Evolutionary conservation across 1,139 yeast genomes (phyloP).

Genomic region (Saccharomyces hybrid): DNA sequence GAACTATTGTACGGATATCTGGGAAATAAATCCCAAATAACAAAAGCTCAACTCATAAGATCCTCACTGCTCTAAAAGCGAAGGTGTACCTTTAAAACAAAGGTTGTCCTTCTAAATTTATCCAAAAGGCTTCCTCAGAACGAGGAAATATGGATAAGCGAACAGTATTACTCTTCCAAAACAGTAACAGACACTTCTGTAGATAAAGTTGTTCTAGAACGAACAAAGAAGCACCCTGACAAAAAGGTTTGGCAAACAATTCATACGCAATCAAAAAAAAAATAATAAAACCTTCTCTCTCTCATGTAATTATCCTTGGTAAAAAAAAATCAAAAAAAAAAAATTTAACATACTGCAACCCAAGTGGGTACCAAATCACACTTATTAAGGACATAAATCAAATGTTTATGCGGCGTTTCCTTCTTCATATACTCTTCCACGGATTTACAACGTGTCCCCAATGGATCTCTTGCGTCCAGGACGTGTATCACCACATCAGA

Average conservation of each 20-base stretch:
- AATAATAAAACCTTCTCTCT: constrained; percentile 5
- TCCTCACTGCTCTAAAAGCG: constrained; percentile 28
- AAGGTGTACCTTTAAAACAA: constrained; percentile 24
- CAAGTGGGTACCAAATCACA: constrained; percentile 98
- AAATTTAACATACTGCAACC: constrained; percentile 85
- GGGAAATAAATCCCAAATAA: constrained; percentile 14
- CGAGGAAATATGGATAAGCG: constrained; percentile 46
- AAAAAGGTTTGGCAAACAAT: constrained; percentile 36
- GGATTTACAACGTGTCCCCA: constrained; percentile 89
- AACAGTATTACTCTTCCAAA: constrained; percentile 74
- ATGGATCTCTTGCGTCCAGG: constrained; percentile 92
- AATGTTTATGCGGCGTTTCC: constrained; percentile 94
- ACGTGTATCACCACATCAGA: constrained; percentile 96
- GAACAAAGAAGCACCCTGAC: constrained; percentile 55
- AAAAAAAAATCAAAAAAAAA: constrained; percentile 12
- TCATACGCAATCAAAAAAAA: constrained; percentile 4
- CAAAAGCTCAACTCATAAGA: constrained; percentile 59
- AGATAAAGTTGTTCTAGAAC: constrained; percentile 8
- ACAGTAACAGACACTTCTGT: constrained; percentile 83
- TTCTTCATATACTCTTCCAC: constrained; percentile 89
- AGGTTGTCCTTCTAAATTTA: constrained; percentile 17
- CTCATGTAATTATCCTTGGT: constrained; percentile 3
- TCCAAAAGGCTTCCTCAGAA: constrained; percentile 19
- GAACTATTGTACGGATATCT: constrained; percentile 35
- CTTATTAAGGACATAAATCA: constrained; percentile 89